Percentiles rank a stretch among this genome's conserved stretches.
These are phyloP conservation scores for Yarrowia bubula DNA, from an alignment of 805 yeast genomes.

Conservation along the genomic window DNA sequence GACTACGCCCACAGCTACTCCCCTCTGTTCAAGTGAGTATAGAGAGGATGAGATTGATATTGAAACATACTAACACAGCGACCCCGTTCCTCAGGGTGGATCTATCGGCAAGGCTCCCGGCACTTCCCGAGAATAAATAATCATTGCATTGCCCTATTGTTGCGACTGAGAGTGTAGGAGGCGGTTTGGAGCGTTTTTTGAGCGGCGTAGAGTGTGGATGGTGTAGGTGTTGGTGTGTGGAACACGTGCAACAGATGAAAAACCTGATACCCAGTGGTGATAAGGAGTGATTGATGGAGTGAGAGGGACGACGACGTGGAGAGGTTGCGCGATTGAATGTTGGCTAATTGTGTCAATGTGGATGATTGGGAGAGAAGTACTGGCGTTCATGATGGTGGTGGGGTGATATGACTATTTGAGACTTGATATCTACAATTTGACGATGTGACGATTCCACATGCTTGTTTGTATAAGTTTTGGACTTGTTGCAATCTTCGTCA, in stretches of 20 bases:
- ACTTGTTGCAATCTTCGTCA: no score
- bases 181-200: background rate
- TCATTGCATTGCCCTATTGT: constrained; percentile 28
- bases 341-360: no score
- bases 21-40: constrained; percentile 21
- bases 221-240: no score
- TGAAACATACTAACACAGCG: constrained; percentile 14
- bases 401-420: no score
- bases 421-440: no score
- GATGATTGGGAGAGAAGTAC: no score
- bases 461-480: no score
- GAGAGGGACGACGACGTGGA: background rate
- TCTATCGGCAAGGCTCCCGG: constrained; percentile 26
- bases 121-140: constrained; percentile 25
- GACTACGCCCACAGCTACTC: constrained; percentile 6
- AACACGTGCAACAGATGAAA: background rate
- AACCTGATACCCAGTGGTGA: background rate
- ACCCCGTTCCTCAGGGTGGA: constrained; percentile 27
- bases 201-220: background rate
- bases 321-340: background rate
- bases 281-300: no score
- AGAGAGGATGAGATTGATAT: background rate
- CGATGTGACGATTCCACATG: no score
- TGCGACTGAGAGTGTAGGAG: constrained; percentile 14
- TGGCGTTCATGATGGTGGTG: no score